phyloP scores from a whole-genome alignment of 148 eudicot genomes.

The Nepenthes mirabilis region DNA sequence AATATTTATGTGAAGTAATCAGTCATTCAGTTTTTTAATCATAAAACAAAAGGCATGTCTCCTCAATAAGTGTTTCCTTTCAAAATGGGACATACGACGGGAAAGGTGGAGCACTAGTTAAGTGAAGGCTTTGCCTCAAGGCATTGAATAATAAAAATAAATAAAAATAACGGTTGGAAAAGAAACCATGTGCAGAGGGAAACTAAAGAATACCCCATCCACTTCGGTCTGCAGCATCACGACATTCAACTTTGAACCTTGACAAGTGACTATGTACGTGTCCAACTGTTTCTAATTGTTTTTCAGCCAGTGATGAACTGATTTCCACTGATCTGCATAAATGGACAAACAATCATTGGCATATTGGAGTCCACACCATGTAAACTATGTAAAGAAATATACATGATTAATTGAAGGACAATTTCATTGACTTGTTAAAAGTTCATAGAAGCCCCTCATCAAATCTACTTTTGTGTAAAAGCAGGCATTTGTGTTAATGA shows the following conservation, averaged over 20 bases:
- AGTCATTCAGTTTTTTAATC: no score
- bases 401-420: neutral
- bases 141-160: no score
- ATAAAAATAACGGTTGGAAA: neutral
- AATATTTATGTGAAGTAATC: no score
- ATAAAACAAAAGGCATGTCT: no score
- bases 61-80: no score
- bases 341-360: conserved; percentile 5
- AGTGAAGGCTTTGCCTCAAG: no score
- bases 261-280: conserved; percentile 71
- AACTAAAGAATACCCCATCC: conserved; percentile 66
- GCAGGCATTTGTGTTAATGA: no score
- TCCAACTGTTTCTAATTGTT: conserved; percentile 77
- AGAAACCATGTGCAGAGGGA: neutral
- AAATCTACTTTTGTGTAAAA: no score
- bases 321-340: conserved; percentile 88
- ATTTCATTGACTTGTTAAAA: no score
- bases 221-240: conserved; percentile 81
- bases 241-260: conserved; percentile 72
- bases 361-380: neutral
- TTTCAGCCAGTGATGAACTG: conserved; percentile 77
- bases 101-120: no score
- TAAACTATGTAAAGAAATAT: neutral
- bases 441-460: no score
- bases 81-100: no score